phyloP scores from a whole-genome alignment of 225 moss, liverwort and hornwort genomes.

The Anthoceros angustus region DNA sequence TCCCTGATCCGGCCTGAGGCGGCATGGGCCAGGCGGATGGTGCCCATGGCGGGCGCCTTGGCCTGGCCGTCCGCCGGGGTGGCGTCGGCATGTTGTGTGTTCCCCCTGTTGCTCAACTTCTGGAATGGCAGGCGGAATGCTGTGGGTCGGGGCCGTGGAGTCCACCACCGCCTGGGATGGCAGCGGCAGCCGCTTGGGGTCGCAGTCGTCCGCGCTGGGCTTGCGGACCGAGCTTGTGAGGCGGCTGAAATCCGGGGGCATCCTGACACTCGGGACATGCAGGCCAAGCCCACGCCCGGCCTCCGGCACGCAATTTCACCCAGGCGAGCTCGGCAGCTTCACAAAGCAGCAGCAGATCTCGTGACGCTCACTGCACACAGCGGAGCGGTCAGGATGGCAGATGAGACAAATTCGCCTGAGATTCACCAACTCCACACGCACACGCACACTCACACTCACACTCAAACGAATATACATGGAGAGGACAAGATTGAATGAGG shows the following conservation, averaged over 20 bases:
- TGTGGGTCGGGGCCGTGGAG: neutral
- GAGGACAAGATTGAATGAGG: no score
- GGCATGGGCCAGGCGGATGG: slow-evolving; percentile 22
- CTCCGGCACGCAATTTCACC: neutral
- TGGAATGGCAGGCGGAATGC: neutral
- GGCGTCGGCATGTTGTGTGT: neutral
- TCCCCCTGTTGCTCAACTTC: slow-evolving; percentile 6
- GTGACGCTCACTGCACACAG: neutral
- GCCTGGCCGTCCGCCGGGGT: neutral
- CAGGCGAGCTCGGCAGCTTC: neutral
- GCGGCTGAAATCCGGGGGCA: neutral
- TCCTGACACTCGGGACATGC: neutral
- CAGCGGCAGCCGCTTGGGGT: neutral
- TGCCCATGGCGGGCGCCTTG: slow-evolving; percentile 7
- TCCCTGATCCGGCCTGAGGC: slow-evolving; percentile 31
- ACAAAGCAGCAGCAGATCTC: neutral
- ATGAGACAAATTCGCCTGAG: no score
- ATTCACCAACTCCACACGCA: no score
- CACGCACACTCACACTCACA: no score
- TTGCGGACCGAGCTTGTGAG: neutral
- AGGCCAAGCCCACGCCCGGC: neutral
- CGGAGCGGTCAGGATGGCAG: no score
- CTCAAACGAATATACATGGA: no score
- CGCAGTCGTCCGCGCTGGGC: neutral
- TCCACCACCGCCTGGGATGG: neutral